A percentile compares a stretch with the other conserved stretches of the same genome.
These are phyloP conservation scores for Berberis vulgaris DNA, from an alignment of 164 flowering plant species.

Conservation along the genomic window DNA sequence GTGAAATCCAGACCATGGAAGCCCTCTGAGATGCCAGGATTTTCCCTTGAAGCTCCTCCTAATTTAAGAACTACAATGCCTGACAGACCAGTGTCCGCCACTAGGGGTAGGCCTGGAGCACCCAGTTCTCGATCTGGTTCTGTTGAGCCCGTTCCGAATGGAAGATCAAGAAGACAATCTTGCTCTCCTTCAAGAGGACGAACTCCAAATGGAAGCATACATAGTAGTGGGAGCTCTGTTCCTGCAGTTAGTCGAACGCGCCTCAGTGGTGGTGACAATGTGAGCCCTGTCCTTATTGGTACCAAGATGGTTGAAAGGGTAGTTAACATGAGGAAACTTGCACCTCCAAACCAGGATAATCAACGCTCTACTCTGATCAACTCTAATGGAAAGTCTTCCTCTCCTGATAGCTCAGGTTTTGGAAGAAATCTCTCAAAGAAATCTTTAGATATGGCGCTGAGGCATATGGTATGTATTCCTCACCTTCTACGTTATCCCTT, in stretches of 20 bases:
- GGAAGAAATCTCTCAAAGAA: conserved; percentile 80
- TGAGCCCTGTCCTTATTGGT: conserved; percentile 70
- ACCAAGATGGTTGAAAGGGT: conserved; percentile 94
- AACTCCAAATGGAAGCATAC: conserved; percentile 36
- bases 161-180: conserved; percentile 58
- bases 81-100: conserved; percentile 73
- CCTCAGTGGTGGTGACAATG: conserved; percentile 46
- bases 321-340: conserved; percentile 75
- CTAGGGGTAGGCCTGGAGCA: conserved; percentile 74
- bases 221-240: conserved; percentile 41
- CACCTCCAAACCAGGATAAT: conserved; percentile 73
- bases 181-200: conserved; percentile 75
- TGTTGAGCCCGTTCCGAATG: conserved; percentile 39
- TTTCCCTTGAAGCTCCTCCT: conserved; percentile 74
- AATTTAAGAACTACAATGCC: conserved; percentile 71
- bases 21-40: conserved; percentile 78
- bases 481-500: background rate
- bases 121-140: conserved; percentile 48
- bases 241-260: conserved; percentile 35
- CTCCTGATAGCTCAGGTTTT: conserved; percentile 77
- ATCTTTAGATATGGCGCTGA: conserved; percentile 87
- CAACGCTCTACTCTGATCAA: conserved; percentile 35
- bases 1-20: conserved; percentile 77
- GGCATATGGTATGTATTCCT: conserved; percentile 73
- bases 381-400: conserved; percentile 56